A percentile compares a stretch with the other conserved stretches of the same genome.
Evolutionary conservation across 2,329 filamentous ascomycete species (phyloP).

Genomic region (Cercospora janseana): DNA sequence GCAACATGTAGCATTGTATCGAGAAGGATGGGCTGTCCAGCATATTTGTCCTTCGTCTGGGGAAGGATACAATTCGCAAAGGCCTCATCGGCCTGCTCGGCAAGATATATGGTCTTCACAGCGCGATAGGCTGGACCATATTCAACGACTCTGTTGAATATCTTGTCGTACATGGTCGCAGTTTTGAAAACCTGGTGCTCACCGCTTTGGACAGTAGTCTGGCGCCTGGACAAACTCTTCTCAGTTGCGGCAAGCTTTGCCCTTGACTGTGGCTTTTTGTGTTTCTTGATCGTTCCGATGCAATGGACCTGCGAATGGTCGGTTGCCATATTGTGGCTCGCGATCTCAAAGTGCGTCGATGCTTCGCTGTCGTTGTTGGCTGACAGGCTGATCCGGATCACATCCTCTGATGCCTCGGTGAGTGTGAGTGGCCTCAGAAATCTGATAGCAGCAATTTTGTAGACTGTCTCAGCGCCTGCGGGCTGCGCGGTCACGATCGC

Average conservation of each 20-base stretch:
- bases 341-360: neutral
- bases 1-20: constrained; percentile 22
- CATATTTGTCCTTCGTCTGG: constrained; percentile 5
- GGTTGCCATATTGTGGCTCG: neutral
- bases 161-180: constrained; percentile 20
- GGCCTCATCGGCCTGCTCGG: constrained; percentile 17
- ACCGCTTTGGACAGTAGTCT: constrained; percentile 5
- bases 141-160: constrained; percentile 20
- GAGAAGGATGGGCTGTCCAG: constrained; percentile 19
- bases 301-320: constrained; percentile 9
- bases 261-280: neutral
- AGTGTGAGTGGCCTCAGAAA: constrained; percentile 11
- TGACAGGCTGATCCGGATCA: neutral
- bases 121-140: constrained; percentile 17
- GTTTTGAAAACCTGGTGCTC: constrained; percentile 16
- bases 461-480: neutral
- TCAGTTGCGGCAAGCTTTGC: constrained; percentile 7
- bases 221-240: constrained; percentile 3
- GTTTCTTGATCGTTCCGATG: constrained; percentile 2
- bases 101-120: constrained; percentile 18
- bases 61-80: constrained; percentile 17
- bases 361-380: neutral
- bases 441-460: constrained; percentile 7
- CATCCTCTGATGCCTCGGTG: neutral
- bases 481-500: constrained; percentile 2